phyloP scores from a whole-genome alignment of 23 red algal species.

The Gracilaria vermiculophylla region DNA sequence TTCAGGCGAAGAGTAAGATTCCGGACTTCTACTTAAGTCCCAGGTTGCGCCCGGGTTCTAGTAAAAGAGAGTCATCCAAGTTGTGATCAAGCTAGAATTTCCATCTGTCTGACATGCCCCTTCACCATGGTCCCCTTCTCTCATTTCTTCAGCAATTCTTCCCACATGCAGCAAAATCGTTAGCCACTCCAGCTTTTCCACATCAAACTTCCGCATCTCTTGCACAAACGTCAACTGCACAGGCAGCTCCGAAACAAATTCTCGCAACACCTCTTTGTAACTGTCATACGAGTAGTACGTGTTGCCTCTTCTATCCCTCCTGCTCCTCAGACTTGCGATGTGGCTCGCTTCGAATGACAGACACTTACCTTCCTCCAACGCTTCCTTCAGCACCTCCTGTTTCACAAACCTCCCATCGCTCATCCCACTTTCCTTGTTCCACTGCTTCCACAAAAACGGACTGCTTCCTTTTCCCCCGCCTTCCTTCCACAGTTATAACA shows the following conservation, averaged over 20 bases:
- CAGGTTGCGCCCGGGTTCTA: too few relatives aligned
- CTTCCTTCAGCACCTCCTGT: constrained; percentile 5
- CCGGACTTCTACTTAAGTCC: too few relatives aligned
- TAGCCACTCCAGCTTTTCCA: constrained; percentile 37
- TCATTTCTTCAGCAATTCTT: neutral
- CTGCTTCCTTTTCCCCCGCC: neutral
- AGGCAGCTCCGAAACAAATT: neutral
- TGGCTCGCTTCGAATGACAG: neutral
- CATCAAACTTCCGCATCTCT: constrained; percentile 6
- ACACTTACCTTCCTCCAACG: neutral
- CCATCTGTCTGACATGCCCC: too few relatives aligned
- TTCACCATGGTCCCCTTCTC: too few relatives aligned
- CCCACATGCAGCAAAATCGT: too few relatives aligned
- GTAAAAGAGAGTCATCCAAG: too few relatives aligned
- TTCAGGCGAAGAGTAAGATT: too few relatives aligned
- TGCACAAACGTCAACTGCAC: constrained; percentile 23
- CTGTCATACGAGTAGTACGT: constrained; percentile 1
- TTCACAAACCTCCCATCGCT: neutral
- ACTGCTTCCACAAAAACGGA: constrained; percentile 28
- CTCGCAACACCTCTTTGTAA: neutral
- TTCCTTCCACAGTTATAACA: constrained; percentile 16
- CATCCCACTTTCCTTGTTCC: constrained; percentile 14
- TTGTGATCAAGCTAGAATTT: too few relatives aligned
- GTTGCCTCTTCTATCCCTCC: neutral
- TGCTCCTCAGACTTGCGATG: neutral